Base-by-base conservation (phyloP, 805 yeast species). In the Suhomyces tanzawaensis region DNA sequence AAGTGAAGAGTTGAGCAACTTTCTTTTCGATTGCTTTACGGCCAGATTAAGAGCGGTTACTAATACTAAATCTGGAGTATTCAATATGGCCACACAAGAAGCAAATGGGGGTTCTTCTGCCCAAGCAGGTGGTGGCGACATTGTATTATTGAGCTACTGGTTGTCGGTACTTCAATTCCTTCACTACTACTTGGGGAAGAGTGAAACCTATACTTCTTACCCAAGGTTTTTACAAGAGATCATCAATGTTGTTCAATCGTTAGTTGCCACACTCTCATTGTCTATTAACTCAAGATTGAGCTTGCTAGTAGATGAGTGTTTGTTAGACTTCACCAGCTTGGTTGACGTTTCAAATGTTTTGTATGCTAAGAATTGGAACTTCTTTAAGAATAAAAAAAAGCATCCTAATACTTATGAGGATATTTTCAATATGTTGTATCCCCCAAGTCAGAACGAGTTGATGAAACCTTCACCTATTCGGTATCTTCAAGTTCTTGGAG, bases 391-490 rank as follows among this genome's bases (percentile, higher is more conserved):
- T 23, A 73, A 74, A 46, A 64, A 68, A 39, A 48, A 49, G 27
- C 66, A 60, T 37, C 69, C 64, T 22, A 72, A 74, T 42, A 78
- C 79, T 4, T 83, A 82, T 54, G 88, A 84, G 37, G 91, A 85
- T 47, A 82, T 89, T 23, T 66, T 82, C 31, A 74, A 79, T 38
- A 84, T 81, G 76, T 65, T 88, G 39, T 82, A 82, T 46, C 98
- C 98, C 4, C 98, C 98, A 2, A 69, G 91, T 0, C 77, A 85
- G 15, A 71, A 77, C 32, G 84, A 85, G 41, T 83, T 87, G 53
- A 80, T 85, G 73, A 81, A 79, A 55, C 96, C 96, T 3, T 87
- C 97, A 0, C 99, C 99, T 0, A 69, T 90, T 37, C 81, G 79
- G 48, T 74, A 90, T 37, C 79, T 90, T 18, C 95, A 93, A 51